Conservation (phyloP, 78 protist genomes). For the Dictyostelium firmibasis region DNA sequence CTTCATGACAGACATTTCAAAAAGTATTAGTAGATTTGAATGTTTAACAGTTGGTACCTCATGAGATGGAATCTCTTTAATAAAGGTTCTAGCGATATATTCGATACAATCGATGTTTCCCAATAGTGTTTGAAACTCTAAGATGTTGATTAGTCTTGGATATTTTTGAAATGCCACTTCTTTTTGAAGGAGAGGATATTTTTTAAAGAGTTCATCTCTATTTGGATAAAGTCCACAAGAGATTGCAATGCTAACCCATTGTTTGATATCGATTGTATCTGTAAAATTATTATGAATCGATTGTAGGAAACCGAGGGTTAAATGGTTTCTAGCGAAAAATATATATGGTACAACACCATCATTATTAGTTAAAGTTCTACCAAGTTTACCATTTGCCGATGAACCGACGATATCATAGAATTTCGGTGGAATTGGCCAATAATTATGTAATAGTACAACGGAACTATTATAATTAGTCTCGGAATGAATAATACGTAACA, state of each 20-base stretch:
- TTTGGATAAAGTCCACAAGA: not conserved
- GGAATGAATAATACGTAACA: not conserved
- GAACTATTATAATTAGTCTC: not conserved
- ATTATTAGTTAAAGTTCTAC: not conserved
- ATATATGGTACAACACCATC: not conserved
- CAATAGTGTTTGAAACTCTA: not conserved
- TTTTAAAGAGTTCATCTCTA: not conserved
- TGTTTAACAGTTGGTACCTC: not conserved
- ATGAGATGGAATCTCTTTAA: not conserved
- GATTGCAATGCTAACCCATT: not conserved
- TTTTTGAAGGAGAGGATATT: not conserved
- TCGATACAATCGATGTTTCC: not conserved
- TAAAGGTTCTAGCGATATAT: not conserved
- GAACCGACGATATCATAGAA: not conserved
- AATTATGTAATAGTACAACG: not conserved
- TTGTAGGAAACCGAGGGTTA: not conserved
- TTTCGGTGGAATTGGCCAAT: not conserved
- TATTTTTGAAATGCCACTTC: not conserved
- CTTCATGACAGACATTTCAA: not conserved
- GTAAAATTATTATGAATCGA: not conserved
- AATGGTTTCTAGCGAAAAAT: not conserved
- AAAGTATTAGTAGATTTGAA: not conserved
- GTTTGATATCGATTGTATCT: not conserved
- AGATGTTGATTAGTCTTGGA: not conserved
- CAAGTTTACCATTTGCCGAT: not conserved